Percentiles rank a stretch among this genome's conserved stretches.
These are phyloP conservation scores for Nakaseomyces kungkrabaensis DNA, from an alignment of 1,139 yeast genomes.

Conservation along the genomic window DNA sequence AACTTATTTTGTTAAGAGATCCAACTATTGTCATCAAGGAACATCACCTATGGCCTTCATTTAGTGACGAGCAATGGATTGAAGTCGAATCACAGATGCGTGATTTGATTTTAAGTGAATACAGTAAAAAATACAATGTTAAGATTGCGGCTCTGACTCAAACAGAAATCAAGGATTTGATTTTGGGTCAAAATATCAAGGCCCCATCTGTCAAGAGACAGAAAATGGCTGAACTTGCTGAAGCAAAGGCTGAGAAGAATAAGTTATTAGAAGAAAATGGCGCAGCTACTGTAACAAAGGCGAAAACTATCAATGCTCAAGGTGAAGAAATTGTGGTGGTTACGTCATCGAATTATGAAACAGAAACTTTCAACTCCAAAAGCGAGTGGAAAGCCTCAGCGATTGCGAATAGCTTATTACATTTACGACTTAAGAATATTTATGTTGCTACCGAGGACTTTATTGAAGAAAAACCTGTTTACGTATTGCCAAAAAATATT, in stretches of 20 bases:
- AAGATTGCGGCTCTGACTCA: slow-evolving; percentile 84
- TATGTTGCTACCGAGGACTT: slow-evolving; percentile 58
- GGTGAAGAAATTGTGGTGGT: slow-evolving; percentile 95
- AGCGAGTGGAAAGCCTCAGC: slow-evolving; percentile 92
- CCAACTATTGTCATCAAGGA: slow-evolving; percentile 56
- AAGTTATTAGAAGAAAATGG: slow-evolving; percentile 18
- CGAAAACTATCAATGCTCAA: slow-evolving; percentile 81
- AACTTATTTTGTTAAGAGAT: slow-evolving; percentile 68
- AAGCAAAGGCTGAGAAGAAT: slow-evolving; percentile 35
- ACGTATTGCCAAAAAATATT: slow-evolving; percentile 72
- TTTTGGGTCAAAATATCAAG: slow-evolving; percentile 85
- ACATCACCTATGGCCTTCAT: slow-evolving; percentile 91
- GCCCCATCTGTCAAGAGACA: slow-evolving; percentile 83
- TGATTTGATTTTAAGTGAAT: slow-evolving; percentile 78
- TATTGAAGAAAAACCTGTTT: slow-evolving; percentile 49
- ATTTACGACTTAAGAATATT: slow-evolving; percentile 66
- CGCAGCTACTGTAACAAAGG: slow-evolving; percentile 62
- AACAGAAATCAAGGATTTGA: slow-evolving; percentile 85
- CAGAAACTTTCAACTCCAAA: slow-evolving; percentile 69
- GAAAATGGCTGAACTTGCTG: slow-evolving; percentile 71
- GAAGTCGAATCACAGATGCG: slow-evolving; percentile 79
- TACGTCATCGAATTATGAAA: slow-evolving; percentile 84
- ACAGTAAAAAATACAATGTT: slow-evolving; percentile 75
- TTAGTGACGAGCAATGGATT: slow-evolving; percentile 84
- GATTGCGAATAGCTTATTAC: slow-evolving; percentile 63